Base-by-base conservation (phyloP, 202 grass and related monocot genomes). In the Panicum virgatum region DNA sequence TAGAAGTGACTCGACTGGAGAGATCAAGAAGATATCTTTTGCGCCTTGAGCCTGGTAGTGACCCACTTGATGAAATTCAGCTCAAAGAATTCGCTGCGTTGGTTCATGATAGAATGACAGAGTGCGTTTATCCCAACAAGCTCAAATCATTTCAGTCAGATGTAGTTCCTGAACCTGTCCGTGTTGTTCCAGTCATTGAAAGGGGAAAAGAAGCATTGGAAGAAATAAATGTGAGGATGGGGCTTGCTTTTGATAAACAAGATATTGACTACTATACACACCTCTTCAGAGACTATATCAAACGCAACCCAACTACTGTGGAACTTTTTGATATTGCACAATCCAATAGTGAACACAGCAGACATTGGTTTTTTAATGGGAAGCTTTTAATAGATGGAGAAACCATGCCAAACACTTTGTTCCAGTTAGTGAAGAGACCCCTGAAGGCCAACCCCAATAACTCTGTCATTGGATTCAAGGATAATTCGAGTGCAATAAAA, bases 21-120 rank as follows among this genome's bases (percentile, higher is more conserved):
- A 90, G 91, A 59, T 97, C 91, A 18, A 88, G 89, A 76, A 89
- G 91, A 69, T 97, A 91, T 54, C 87, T 90, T 69, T 77, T 97
- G 86, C 57, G 44, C 67, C 54, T 97, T 23, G 68, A 89, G 50
- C 76, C 75, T 34, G 89, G 91, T 23, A 88, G 79, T 74, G 73
- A 9, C 7, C 85, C 88, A 57, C 80, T 89, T 73, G 82, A 88
- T 7, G 79, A 84, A 83, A 73, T 53, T 73, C 91, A 90, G 27
- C 85, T 97, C 65, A 88, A 63, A 20, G 69, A 72, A 14, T 97
- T 97, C 25, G 53, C 84, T 74, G 87, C 87, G 38, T 75, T 94
- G 79, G 38, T 97, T 75, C 94, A 94, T 62, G 94, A 97, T 58
- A 94, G 91, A 88, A 97, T 94, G 94, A 94, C 94, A 62, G 94